Conservation (phyloP, 345 rosid species). For the Salix koriyanagi region DNA sequence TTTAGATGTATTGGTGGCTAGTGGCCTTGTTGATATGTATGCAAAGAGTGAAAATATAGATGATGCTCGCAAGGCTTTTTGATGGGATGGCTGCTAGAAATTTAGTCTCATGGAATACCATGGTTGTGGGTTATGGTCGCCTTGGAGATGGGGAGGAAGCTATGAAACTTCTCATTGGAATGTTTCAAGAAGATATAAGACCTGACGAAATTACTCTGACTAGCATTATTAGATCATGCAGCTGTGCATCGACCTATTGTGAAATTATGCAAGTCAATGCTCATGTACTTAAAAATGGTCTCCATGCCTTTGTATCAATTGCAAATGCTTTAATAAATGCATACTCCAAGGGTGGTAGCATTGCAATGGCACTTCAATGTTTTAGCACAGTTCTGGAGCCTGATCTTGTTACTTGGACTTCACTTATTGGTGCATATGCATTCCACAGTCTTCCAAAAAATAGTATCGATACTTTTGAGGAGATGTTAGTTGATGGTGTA, state of each 20-base stretch:
- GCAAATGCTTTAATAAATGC: conserved; percentile 53
- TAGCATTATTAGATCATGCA: conserved; percentile 55
- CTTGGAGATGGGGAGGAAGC: conserved; percentile 49
- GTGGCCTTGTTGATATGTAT: conserved; percentile 59
- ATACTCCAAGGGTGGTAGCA: conserved; percentile 55
- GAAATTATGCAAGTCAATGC: conserved; percentile 57
- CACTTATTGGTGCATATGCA: conserved; percentile 56
- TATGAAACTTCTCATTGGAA: conserved; percentile 41
- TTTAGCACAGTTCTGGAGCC: conserved; percentile 42
- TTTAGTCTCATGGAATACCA: conserved; percentile 64
- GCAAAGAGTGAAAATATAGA: conserved; percentile 38
- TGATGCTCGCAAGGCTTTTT: conserved; percentile 51
- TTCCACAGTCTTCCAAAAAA: conserved; percentile 51
- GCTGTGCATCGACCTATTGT: conserved; percentile 27
- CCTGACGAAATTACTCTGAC: conserved; percentile 65
- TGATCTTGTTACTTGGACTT: conserved; percentile 63
- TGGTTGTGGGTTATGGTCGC: conserved; percentile 59
- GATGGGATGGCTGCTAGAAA: conserved; percentile 49
- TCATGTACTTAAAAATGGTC: conserved; percentile 38
- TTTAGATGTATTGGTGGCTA: conserved; percentile 48
- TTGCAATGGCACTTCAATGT: conserved; percentile 43
- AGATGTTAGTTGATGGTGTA: conserved; percentile 43
- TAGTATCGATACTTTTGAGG: conserved; percentile 41
- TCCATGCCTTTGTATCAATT: conserved; percentile 35
- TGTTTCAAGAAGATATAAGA: conserved; percentile 34